Conservation (phyloP, 129 eudicot genomes). For the Tanacetum coccineum region DNA sequence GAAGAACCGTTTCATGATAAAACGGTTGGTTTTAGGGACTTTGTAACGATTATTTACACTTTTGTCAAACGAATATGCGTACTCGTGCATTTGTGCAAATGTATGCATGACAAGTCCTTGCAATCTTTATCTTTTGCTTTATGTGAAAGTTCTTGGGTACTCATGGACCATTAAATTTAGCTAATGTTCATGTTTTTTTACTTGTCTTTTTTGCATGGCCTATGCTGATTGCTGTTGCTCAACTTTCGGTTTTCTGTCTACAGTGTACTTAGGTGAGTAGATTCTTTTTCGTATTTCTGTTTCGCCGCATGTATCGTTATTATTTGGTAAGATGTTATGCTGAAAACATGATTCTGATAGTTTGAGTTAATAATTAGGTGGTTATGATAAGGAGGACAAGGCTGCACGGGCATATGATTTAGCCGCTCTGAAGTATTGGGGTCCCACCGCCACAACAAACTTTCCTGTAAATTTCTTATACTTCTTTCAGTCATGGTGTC, state of each 20-base stretch:
- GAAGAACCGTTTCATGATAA: background rate
- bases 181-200: conserved; percentile 25
- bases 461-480: conserved; percentile 58
- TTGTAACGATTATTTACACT: conserved; percentile 10
- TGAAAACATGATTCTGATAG: background rate
- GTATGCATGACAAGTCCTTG: conserved; percentile 23
- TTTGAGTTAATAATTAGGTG: conserved; percentile 41
- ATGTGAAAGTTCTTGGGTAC: conserved; percentile 22
- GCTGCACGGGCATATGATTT: conserved; percentile 93
- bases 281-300: background rate
- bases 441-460: conserved; percentile 91
- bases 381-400: conserved; percentile 94
- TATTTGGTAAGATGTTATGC: background rate
- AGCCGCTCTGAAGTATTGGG: conserved; percentile 96
- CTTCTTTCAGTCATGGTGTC: background rate
- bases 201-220: conserved; percentile 23
- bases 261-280: conserved; percentile 79
- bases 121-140: conserved; percentile 31
- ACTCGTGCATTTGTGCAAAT: conserved; percentile 10
- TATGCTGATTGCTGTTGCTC: conserved; percentile 5
- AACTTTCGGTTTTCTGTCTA: conserved; percentile 12
- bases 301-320: background rate
- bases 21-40: background rate
- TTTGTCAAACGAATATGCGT: background rate
- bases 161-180: conserved; percentile 25